These are phyloP conservation scores for Arctium minus DNA, from an alignment of 129 eudicot genomes.

Conservation along the genomic window DNA sequence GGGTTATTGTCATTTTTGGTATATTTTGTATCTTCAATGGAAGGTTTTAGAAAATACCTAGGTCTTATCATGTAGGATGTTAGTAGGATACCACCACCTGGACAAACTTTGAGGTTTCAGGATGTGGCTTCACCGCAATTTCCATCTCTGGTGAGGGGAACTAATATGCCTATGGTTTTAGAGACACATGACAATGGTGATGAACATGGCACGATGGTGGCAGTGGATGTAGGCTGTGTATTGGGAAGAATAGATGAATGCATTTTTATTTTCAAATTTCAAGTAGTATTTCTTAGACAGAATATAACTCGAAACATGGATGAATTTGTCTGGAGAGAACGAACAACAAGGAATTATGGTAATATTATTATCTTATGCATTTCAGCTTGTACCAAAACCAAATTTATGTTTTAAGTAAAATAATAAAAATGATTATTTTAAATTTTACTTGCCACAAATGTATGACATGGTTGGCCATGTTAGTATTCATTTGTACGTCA, in stretches of 20 bases:
- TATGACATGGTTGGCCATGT: background rate
- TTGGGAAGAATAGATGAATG: background rate
- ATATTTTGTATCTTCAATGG: background rate
- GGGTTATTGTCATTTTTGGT: background rate
- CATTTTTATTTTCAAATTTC: background rate
- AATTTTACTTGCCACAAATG: background rate
- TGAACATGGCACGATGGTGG: background rate
- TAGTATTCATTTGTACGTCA: background rate
- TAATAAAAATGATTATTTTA: background rate
- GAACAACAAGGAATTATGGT: background rate
- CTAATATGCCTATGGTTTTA: background rate
- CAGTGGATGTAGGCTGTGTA: background rate
- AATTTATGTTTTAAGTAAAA: background rate
- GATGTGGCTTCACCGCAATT: background rate
- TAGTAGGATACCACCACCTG: background rate
- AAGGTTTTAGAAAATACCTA: background rate
- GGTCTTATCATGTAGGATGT: background rate
- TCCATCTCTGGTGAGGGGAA: background rate
- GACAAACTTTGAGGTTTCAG: background rate
- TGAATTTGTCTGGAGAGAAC: background rate
- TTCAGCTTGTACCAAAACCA: background rate
- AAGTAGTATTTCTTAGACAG: background rate
- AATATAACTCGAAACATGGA: background rate
- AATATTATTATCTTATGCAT: conserved; percentile 4
- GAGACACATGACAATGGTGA: too few species aligned